A percentile compares a stretch with the other conserved stretches of the same genome.
Evolutionary conservation across 768 basidiomycete species (phyloP).

Genomic region (Lactifluus rugatus): DNA sequence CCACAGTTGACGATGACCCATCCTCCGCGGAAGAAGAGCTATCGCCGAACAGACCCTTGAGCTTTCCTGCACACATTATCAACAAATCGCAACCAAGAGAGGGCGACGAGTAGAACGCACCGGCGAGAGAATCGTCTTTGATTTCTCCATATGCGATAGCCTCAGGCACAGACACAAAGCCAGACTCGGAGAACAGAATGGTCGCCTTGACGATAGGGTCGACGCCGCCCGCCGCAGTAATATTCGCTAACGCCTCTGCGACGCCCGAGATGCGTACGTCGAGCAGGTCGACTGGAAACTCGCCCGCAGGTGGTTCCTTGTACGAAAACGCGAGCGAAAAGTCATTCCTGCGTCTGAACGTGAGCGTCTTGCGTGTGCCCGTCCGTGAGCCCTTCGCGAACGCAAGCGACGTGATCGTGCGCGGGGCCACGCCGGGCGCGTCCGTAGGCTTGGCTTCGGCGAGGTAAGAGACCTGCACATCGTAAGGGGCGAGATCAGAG

Average conservation of each 20-base stretch:
- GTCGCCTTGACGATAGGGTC: slow-evolving; percentile 86
- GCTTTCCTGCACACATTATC: slow-evolving; percentile 43
- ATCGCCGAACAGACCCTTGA: slow-evolving; percentile 81
- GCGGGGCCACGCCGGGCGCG: slow-evolving; percentile 32
- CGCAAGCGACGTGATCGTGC: slow-evolving; percentile 65
- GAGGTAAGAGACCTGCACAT: slow-evolving; percentile 71
- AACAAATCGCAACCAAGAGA: not conserved
- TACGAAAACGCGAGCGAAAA: slow-evolving; percentile 74
- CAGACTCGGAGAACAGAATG: slow-evolving; percentile 73
- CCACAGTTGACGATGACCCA: slow-evolving; percentile 30
- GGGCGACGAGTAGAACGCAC: slow-evolving; percentile 31
- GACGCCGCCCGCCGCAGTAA: slow-evolving; percentile 70
- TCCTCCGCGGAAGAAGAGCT: slow-evolving; percentile 30
- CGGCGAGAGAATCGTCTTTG: slow-evolving; percentile 69
- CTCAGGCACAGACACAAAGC: slow-evolving; percentile 71
- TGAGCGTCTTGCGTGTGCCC: slow-evolving; percentile 77
- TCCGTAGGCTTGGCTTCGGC: slow-evolving; percentile 45
- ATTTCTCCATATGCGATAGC: slow-evolving; percentile 73
- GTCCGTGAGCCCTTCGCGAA: slow-evolving; percentile 72
- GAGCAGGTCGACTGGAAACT: slow-evolving; percentile 63
- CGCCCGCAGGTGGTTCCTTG: slow-evolving; percentile 51
- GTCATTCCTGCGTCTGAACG: slow-evolving; percentile 78
- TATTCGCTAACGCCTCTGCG: slow-evolving; percentile 64
- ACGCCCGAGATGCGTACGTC: slow-evolving; percentile 68
- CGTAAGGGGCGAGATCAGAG: slow-evolving; percentile 59